Percentiles rank a stretch among this genome's conserved stretches.
Evolutionary conservation across 2,329 filamentous ascomycete species (phyloP).

Genomic region (Byssoonygena ceratinophila): DNA sequence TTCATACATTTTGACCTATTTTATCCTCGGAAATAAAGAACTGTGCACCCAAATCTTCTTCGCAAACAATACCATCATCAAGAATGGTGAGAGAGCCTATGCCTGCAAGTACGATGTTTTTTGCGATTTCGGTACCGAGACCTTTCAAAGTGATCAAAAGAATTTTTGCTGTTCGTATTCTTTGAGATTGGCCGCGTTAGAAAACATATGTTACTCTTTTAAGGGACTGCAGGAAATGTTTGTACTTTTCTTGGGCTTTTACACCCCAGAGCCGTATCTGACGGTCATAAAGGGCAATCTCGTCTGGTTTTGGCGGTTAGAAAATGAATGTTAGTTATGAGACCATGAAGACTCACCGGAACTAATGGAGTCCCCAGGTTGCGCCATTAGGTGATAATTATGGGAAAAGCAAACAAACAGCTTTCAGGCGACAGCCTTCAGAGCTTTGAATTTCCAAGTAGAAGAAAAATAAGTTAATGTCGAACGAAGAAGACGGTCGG

Average conservation of each 20-base stretch:
- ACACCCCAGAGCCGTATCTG: slow-evolving; percentile 97
- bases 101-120: slow-evolving; percentile 91
- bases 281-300: slow-evolving; percentile 93
- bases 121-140: slow-evolving; percentile 86
- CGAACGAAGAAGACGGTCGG: too few relatives aligned
- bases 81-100: slow-evolving; percentile 82
- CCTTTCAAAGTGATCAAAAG: slow-evolving; percentile 80
- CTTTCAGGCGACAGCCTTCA: background rate
- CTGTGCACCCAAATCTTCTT: slow-evolving; percentile 69
- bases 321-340: background rate
- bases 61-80: slow-evolving; percentile 63
- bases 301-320: slow-evolving; percentile 47
- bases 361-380: slow-evolving; percentile 16
- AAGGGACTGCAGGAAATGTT: background rate
- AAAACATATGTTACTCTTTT: background rate
- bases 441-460: background rate
- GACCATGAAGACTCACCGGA: slow-evolving; percentile 26
- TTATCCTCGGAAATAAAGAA: slow-evolving; percentile 68
- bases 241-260: slow-evolving; percentile 69
- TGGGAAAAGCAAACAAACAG: background rate
- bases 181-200: slow-evolving; percentile 25
- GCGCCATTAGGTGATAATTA: background rate
- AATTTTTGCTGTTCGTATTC: slow-evolving; percentile 79
- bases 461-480: too few relatives aligned
- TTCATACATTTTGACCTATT: slow-evolving; percentile 59